These are phyloP conservation scores for Lasiosphaeriaceae sp. DNA, from an alignment of 495 filamentous ascomycete species.

Conservation along the genomic window DNA sequence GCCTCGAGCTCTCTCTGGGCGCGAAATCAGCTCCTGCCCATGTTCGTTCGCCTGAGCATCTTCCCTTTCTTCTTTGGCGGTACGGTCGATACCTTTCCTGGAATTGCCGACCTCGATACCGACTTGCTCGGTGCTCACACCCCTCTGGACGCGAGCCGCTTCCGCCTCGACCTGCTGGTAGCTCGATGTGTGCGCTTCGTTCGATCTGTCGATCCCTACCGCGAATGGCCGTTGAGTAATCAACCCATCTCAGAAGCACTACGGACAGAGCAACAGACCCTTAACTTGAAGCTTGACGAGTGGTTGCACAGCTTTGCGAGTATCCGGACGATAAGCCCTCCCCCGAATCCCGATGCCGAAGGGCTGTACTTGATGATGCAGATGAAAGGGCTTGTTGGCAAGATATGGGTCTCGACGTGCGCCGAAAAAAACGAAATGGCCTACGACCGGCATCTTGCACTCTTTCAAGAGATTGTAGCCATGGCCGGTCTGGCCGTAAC, in stretches of 20 bases:
- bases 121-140: constrained; percentile 4
- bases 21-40: constrained; percentile 27
- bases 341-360: background rate
- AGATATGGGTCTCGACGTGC: constrained; percentile 23
- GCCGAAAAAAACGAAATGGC: constrained; percentile 24
- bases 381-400: constrained; percentile 19
- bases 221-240: constrained; percentile 7
- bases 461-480: constrained; percentile 22
- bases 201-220: constrained; percentile 22
- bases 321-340: constrained; percentile 9
- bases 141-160: constrained; percentile 18
- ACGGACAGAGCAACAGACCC: background rate
- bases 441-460: constrained; percentile 21
- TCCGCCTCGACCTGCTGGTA: constrained; percentile 26
- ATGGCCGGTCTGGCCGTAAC: constrained; percentile 7
- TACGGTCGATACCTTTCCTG: constrained; percentile 22
- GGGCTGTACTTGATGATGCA: constrained; percentile 5
- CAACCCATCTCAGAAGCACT: background rate
- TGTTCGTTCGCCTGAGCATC: constrained; percentile 32
- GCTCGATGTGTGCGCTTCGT: constrained; percentile 23
- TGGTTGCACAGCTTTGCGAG: constrained; percentile 25
- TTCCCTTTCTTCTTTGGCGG: constrained; percentile 34
- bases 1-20: constrained; percentile 21
- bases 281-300: constrained; percentile 7
- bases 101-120: constrained; percentile 3